Percentiles rank a stretch among this genome's conserved stretches.
phyloP scores from a whole-genome alignment of 768 basidiomycete species.

The Mycena alexandri region DNA sequence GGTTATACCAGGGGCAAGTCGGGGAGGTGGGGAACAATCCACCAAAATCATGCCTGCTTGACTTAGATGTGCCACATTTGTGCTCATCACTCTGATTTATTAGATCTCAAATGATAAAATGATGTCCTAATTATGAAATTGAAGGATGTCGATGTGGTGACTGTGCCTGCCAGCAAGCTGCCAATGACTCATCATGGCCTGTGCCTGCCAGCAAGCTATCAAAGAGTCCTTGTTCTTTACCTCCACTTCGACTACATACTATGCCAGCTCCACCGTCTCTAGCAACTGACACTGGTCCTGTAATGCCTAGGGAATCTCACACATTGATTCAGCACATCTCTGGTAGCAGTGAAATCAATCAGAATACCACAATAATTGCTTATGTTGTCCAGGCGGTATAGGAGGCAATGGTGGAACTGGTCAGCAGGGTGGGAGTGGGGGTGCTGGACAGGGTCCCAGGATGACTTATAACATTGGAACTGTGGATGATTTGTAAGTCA shows the following conservation, averaged over 20 bases:
- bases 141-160: background rate
- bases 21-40: too few species aligned
- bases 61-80: background rate
- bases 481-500: background rate
- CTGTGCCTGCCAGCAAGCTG: conserved; percentile 6
- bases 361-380: conserved; percentile 1
- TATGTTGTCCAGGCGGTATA: background rate
- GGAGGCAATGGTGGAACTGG: conserved; percentile 1
- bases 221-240: background rate
- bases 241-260: background rate
- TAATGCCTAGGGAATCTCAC: conserved; percentile 3
- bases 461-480: too few species aligned
- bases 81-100: background rate
- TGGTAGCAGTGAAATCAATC: too few species aligned
- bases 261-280: background rate
- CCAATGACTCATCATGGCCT: too few species aligned
- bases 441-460: too few species aligned
- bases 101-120: background rate
- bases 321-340: conserved; percentile 3
- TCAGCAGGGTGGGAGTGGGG: conserved; percentile 1
- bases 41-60: too few species aligned
- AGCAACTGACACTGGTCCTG: background rate
- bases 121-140: background rate
- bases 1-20: background rate
- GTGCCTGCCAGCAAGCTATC: too few species aligned